Evolutionary conservation across 1,284 basidiomycete species (phyloP), one percentile per base, ranked within the genome.

Genomic region (Cerioporus squamosus): DNA sequence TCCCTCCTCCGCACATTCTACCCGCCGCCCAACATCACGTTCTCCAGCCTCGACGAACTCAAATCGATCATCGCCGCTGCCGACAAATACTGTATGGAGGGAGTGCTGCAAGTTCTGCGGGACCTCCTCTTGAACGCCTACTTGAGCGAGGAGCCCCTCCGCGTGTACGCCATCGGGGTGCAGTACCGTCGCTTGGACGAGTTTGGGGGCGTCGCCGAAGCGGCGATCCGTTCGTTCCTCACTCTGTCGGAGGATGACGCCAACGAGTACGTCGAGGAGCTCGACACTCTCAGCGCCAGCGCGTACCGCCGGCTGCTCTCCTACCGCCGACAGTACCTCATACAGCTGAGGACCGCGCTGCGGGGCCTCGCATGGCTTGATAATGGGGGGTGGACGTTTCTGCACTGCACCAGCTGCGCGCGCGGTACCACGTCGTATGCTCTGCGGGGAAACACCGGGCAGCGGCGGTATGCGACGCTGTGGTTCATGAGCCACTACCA

Each of bases 241-340:
- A 40, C 52, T 6, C n/a, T 29, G 5, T 10, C 39, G 2, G 17
- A 18, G 6, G 12, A 26, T 7, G 26, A 24, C 18, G 51, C 36
- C 24, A 18, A 60, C 18, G 38, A 24, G 24, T 61, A 63, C 38
- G 51, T 59, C 6, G 24, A 24, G 12, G 65, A 62, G 44, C 55
- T 66, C 47, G 58, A 62, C 24, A 36, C 48, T 7, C 52, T 66
- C 20, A 43, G 43, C 33, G 56, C 60, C 1, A 51, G 49, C 10
- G 39, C 56, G 9, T 62, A 61, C 36, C 56, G 51, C 17, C 53
- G 56, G 10, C 55, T 64, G 5, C 46, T 64, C 15, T 40, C 44
- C 18, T 49, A 58, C 24, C 49, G 56, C 23, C 18, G 48, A 31
- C 33, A 42, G 15, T 60, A 54, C 39, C 18, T 10, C 15, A 33